phyloP scores from a whole-genome alignment of 1,284 basidiomycete genomes.

The Gomphus bonarii region DNA sequence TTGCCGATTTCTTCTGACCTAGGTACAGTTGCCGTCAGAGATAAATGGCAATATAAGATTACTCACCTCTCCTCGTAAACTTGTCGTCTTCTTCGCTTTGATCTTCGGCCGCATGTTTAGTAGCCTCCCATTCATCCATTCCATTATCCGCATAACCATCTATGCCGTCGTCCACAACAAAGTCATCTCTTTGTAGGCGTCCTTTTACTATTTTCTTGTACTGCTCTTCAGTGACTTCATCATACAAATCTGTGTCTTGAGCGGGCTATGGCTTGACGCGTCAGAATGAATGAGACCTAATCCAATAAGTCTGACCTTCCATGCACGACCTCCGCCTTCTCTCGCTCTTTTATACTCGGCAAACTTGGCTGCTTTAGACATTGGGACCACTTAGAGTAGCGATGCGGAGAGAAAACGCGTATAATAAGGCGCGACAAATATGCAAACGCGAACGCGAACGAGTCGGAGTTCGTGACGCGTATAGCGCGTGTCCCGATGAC shows the following conservation, averaged over 20 bases:
- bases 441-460: neutral
- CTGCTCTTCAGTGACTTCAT: slow-evolving; percentile 87
- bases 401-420: neutral
- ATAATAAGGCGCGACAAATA: neutral
- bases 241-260: slow-evolving; percentile 74
- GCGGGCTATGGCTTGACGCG: slow-evolving; percentile 29
- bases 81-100: slow-evolving; percentile 33
- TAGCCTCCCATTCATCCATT: slow-evolving; percentile 81
- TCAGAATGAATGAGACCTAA: neutral
- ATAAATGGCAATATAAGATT: neutral
- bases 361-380: slow-evolving; percentile 29
- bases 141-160: slow-evolving; percentile 94
- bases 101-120: slow-evolving; percentile 21
- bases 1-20: slow-evolving; percentile 37
- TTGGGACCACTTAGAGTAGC: neutral
- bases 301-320: slow-evolving; percentile 21
- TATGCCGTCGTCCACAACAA: slow-evolving; percentile 91
- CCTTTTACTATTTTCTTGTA: slow-evolving; percentile 82
- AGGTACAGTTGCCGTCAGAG: slow-evolving; percentile 13
- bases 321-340: slow-evolving; percentile 35
- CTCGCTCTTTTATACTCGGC: slow-evolving; percentile 40
- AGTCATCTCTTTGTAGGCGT: slow-evolving; percentile 86
- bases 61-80: slow-evolving; percentile 25
- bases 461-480: slow-evolving; percentile 1
- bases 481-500: neutral